Evolutionary conservation across 768 basidiomycete species (phyloP).

Genomic region (Hemileccinum impolitum): DNA sequence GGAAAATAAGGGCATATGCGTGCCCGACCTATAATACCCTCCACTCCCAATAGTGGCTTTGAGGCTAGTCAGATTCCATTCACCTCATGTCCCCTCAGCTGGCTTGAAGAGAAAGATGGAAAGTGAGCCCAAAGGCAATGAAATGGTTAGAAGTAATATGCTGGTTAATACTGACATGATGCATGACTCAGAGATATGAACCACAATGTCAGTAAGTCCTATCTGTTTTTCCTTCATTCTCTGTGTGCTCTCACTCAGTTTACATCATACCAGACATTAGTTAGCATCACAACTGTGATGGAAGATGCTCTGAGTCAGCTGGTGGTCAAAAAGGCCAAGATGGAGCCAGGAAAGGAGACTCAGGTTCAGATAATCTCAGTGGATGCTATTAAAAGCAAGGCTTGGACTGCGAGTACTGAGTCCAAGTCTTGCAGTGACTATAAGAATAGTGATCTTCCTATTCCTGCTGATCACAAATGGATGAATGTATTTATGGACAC

Average conservation of each 20-base stretch:
- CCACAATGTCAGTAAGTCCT: neutral
- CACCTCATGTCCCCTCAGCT: neutral
- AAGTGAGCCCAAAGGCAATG: neutral
- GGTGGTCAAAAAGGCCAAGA: neutral
- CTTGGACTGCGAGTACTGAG: no score
- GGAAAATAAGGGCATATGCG: no score
- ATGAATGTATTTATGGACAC: neutral
- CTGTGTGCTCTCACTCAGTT: no score
- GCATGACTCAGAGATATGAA: neutral
- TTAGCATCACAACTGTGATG: neutral
- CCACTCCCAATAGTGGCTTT: no score
- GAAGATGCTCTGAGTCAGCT: neutral
- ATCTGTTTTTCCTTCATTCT: neutral
- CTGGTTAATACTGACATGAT: no score
- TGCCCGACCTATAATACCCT: no score
- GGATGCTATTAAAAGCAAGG: no score
- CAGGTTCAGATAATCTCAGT: no score
- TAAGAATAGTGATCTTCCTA: constrained; percentile 1
- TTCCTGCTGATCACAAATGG: neutral
- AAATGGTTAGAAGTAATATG: no score
- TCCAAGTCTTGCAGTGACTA: neutral
- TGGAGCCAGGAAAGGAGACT: neutral
- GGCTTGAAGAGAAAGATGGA: neutral
- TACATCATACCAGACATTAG: neutral
- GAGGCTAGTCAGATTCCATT: no score